Base-by-base conservation (phyloP, 495 filamentous ascomycete genomes). In the Bacidia rubella region DNA sequence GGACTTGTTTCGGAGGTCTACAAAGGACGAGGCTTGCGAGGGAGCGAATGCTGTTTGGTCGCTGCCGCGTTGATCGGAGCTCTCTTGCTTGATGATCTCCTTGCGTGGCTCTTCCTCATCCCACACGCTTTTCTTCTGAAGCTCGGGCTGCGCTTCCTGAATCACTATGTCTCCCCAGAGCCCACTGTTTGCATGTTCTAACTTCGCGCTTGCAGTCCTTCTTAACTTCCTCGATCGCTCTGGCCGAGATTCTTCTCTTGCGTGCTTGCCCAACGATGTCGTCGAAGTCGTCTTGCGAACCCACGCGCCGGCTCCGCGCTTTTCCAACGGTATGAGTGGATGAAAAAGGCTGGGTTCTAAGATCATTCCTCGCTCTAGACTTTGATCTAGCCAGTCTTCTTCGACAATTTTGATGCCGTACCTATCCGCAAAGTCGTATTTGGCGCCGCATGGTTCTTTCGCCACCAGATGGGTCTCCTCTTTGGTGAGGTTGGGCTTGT, bases 81-180 rank as follows among this genome's bases (percentile, higher is more conserved):
- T 35, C 15, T 35, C 29, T 35, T 35, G n/a, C n/a, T 35, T 35
- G 7, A 5, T 35, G 29, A 35, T 35, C 29, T 35, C 15, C 7
- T 5, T 15, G 15, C 5, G 29, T 35, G 29, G 41, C 12, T 9
- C 41, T n/a, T 46, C 49, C 17, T 58, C 54, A 35, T 61, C 55
- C 50, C 29, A 63, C 11, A 53, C 51, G 51, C 21, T 47, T 41
- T 42, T 25, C 10, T 26, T 56, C 10, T n/a, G 19, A 1, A 43
- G 48, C 45, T 55, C 57, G 32, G 23, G 25, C 27, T 67, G 64
- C 42, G 72, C 67, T 1, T 68, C 74, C 2, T 63, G 68, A 49
- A 77, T 82, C 11, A 93, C 77, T 55, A 98, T 93, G 56, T 92
- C 86, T 11, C 81, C 80, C 92, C 90, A 97, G 1, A 97, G 75